phyloP scores from a whole-genome alignment of 768 basidiomycete species.

The Rubroboletus satanas region DNA sequence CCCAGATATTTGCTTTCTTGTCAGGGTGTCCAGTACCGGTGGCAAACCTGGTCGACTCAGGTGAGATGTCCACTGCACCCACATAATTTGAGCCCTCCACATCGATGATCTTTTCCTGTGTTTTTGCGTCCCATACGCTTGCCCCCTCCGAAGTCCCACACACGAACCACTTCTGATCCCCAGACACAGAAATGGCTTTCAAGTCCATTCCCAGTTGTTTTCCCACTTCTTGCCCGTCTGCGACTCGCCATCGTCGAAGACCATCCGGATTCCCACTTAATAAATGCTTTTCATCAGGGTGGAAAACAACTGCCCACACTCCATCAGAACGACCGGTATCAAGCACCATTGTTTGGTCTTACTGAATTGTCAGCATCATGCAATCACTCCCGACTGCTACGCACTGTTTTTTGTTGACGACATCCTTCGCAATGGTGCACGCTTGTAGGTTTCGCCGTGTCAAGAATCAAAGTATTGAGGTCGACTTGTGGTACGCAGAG shows the following conservation, averaged over 20 bases:
- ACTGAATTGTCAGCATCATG: not conserved
- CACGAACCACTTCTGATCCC: not conserved
- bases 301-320: not conserved
- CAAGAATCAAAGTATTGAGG: not conserved
- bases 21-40: not conserved
- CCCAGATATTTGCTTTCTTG: not conserved
- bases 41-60: not conserved
- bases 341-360: not conserved
- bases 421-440: not conserved
- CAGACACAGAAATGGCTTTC: not conserved
- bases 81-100: not conserved
- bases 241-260: not conserved
- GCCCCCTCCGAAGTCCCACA: not conserved
- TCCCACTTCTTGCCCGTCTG: not conserved
- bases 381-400: not conserved
- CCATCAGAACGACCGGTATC: rapidly evolving
- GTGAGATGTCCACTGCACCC: not conserved
- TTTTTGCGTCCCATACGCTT: not conserved
- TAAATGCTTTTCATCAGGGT: not conserved
- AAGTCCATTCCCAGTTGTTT: not conserved
- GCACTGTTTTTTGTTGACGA: not conserved
- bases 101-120: not conserved
- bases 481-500: not conserved
- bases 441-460: not conserved
- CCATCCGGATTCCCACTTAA: not conserved